Evolutionary conservation across 2,329 filamentous ascomycete genomes (phyloP), one percentile per base, ranked within the genome.

Genomic region (Xylariaceae sp.): DNA sequence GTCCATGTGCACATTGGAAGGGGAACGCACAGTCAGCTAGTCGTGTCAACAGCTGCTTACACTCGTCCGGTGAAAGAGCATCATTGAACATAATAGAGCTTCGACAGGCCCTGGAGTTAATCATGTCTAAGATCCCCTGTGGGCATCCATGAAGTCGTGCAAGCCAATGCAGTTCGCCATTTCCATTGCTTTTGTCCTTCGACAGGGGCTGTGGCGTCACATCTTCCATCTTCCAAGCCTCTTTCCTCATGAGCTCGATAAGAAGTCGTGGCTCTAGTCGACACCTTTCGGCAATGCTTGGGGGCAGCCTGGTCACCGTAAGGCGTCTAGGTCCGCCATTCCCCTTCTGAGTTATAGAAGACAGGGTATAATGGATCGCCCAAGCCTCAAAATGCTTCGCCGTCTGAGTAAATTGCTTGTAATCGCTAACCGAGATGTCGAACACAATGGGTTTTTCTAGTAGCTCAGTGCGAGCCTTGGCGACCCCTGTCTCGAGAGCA

Each of bases 41-140:
- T 3, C 72, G 71, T 2, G 44, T 49, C 0, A 92, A 62, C 25
- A 93, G 64, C 1, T 64, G 60, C 8, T 66, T 54, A 55, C 88
- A 92, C 52, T 88, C 74, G 0, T 71, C 64, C 1, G 61, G 51
- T 0, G 71, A 73, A 6, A 93, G 66, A 5, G 68, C 60, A 57
- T 94, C 88, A 55, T 92, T 92, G 66, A 94, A 94, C 86, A 91
- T 92, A 61, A 93, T 82, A 2, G 88, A 86, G 27, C 85, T 88
- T 42, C 86, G 75, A 58, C 88, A 93, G 1, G 88, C 81, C 44
- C 85, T 76, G 0, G 86, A 90, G 58, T 89, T 84, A 4, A 92
- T 67, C 60, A 92, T 67, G 22, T 94, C 86, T 4, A 94, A 57
- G 11, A 97, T 81, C 0, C 85, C 84, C 21, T 76, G 72, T 0